A percentile compares a stretch with the other conserved stretches of the same genome.
These are phyloP conservation scores for Colletotrichum gloeosporioides DNA, from an alignment of 2,329 filamentous ascomycete species.

Conservation along the genomic window DNA sequence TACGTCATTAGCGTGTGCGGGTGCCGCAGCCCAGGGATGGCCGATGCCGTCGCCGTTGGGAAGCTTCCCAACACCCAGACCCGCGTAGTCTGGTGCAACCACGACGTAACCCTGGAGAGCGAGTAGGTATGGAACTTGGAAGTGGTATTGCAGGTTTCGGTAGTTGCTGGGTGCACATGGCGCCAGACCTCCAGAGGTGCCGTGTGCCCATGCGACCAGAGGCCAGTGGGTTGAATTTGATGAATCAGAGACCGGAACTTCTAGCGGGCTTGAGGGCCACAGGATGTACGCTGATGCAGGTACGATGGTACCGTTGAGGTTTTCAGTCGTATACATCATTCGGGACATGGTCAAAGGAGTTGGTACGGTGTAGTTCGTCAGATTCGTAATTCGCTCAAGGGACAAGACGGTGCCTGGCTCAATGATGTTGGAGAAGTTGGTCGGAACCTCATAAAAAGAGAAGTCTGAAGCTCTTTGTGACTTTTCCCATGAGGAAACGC, in stretches of 20 bases:
- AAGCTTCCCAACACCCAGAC: not conserved
- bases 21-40: not conserved
- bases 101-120: not conserved
- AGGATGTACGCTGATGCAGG: not conserved
- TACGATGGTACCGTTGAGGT: not conserved
- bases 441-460: not conserved
- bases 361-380: not conserved
- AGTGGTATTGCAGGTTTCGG: not conserved
- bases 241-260: not conserved
- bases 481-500: not conserved
- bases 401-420: not conserved
- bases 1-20: not conserved
- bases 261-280: not conserved
- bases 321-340: not conserved
- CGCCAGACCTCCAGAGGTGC: not conserved
- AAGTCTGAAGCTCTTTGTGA: not conserved
- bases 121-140: not conserved
- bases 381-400: not conserved
- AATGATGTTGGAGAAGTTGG: not conserved
- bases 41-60: not conserved
- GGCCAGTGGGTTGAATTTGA: not conserved
- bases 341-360: not conserved
- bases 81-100: not conserved
- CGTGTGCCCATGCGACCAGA: not conserved
- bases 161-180: not conserved